Evolutionary conservation across 495 filamentous ascomycete genomes (phyloP), one percentile per base, ranked within the genome.

Genomic region (Penicillium flavigenum): DNA sequence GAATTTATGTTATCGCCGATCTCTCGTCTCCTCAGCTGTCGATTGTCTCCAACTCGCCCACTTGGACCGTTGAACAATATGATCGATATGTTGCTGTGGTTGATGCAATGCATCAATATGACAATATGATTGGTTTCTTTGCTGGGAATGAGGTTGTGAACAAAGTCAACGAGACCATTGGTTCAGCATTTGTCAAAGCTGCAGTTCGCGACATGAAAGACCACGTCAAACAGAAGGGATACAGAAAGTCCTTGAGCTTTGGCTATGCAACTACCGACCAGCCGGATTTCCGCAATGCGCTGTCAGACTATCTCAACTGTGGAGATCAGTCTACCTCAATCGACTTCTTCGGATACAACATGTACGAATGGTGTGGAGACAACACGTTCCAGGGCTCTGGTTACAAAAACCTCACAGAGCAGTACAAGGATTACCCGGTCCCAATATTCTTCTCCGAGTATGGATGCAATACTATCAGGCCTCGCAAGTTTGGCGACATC

Each of bases 281-380:
- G 60, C 71, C 84, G 7, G 77, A 82, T 9, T 95, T 95, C 61
- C 89, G 93, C 63, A 71, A 69, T 44, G 68, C 87, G 64, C 82
- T 97, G 62, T 89, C 90, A 26, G 71, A 90, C 68, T 98, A 92
- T 76, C 94, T 98, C 80, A 90, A 94, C 80, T 98, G 93, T 68
- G 89, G 87, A 48, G 70, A 84, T 39, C 51, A 76, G 50, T 72
- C 73, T 1, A 79, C 81, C 11, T 78, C 86, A 41, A 92, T 96
- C 60, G 93, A 97, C 71, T 97, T 90, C 79, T 96, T 90, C 88
- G 93, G 93, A 52, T 96, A 96, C 83, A 98, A 97, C 72, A 91
- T 96, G 76, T 97, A 97, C 78, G 91, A 88, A 29, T 98, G 92
- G 92, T 97, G 93, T 70, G 93, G 93, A 52, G 72, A 91, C 54